Conservation (phyloP, 1,284 basidiomycete genomes). For the Coniferiporia weirii region DNA sequence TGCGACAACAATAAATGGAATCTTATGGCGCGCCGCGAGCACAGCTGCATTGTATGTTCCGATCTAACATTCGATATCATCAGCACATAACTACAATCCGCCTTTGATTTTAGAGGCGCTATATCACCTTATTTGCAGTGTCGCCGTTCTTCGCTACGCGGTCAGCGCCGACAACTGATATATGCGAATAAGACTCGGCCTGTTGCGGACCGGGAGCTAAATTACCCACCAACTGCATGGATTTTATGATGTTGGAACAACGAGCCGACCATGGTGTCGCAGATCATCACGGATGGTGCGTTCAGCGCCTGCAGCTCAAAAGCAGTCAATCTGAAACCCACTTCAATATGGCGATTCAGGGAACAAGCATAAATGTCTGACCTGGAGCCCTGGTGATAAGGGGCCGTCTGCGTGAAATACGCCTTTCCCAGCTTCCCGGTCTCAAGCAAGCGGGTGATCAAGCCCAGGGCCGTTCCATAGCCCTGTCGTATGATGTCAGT, state of each 20-base stretch:
- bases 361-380: conserved; percentile 23
- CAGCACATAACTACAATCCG: not conserved
- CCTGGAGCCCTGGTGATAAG: conserved; percentile 89
- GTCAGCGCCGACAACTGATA: conserved; percentile 73
- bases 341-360: not conserved
- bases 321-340: conserved; percentile 63
- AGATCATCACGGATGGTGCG: conserved; percentile 88
- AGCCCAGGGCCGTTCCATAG: conserved; percentile 89
- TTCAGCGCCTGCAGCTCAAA: conserved; percentile 78
- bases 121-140: conserved; percentile 82
- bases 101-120: not conserved
- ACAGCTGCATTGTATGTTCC: conserved; percentile 91
- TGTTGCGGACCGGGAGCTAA: not conserved
- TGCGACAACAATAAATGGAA: conserved; percentile 88
- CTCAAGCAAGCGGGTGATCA: conserved; percentile 85
- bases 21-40: conserved; percentile 75
- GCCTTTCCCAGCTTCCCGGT: conserved; percentile 70
- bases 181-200: conserved; percentile 1
- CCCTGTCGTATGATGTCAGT: conserved; percentile 45
- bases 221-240: conserved; percentile 72
- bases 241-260: conserved; percentile 83
- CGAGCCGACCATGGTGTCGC: conserved; percentile 92
- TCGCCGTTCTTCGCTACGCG: conserved; percentile 87
- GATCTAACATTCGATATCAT: conserved; percentile 42
- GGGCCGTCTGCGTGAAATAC: conserved; percentile 88